A percentile compares a stretch with the other conserved stretches of the same genome.
Evolutionary conservation across 106 monocot species (phyloP).

Genomic region (Dendrobium nobile): DNA sequence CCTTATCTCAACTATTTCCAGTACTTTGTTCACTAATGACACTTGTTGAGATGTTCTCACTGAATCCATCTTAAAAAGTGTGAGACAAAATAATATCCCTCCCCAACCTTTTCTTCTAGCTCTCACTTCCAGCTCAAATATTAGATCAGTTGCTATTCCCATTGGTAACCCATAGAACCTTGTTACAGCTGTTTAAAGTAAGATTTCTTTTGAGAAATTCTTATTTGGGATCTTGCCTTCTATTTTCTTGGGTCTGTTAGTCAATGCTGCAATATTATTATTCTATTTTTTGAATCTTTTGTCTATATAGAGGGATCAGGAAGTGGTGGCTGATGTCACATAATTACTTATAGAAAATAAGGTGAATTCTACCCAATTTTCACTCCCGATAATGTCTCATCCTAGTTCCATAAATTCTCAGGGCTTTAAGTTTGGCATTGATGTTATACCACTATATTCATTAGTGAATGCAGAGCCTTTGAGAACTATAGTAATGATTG

Average conservation of each 20-base stretch:
- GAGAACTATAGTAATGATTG: neutral
- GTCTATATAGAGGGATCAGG: slow-evolving; percentile 15
- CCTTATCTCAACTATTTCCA: slow-evolving; percentile 32
- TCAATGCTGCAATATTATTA: slow-evolving; percentile 21
- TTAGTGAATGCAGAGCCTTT: neutral
- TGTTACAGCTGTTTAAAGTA: slow-evolving; percentile 39
- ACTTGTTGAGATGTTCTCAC: slow-evolving; percentile 44
- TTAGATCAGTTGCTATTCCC: slow-evolving; percentile 36
- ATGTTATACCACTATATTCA: neutral
- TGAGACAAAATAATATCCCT: slow-evolving; percentile 34
- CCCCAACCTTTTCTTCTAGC: slow-evolving; percentile 41
- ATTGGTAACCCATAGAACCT: slow-evolving; percentile 51
- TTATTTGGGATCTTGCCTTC: slow-evolving; percentile 33
- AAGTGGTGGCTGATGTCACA: slow-evolving; percentile 5
- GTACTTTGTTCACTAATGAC: slow-evolving; percentile 46
- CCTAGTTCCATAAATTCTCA: neutral
- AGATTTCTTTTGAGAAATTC: slow-evolving; percentile 39
- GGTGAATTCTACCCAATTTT: slow-evolving; percentile 20
- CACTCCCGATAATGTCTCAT: slow-evolving; percentile 26
- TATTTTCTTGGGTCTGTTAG: slow-evolving; percentile 23
- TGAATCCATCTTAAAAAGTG: slow-evolving; percentile 35
- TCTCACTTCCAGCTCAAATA: slow-evolving; percentile 44
- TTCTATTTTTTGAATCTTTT: slow-evolving; percentile 29
- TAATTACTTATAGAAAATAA: slow-evolving; percentile 8
- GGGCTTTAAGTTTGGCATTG: neutral